Conservation (phyloP, 306 rosid genomes). For the Cucurbita argyrosperma region DNA sequence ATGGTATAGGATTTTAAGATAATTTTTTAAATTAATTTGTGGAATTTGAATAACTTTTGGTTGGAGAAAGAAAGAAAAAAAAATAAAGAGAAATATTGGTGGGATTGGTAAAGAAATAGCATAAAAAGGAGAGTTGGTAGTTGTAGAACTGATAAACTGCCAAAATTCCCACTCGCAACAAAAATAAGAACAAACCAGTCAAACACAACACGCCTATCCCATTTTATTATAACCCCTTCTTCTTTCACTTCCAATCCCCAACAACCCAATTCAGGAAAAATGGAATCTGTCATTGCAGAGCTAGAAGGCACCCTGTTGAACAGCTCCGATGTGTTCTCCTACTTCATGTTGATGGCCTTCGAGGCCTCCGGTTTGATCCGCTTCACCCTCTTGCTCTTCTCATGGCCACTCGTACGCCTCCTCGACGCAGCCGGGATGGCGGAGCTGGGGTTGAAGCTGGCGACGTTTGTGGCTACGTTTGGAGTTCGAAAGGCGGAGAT, state of each 20-base stretch:
- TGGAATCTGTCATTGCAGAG: slow-evolving; percentile 57
- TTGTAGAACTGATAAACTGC: slow-evolving; percentile 55
- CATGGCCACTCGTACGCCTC: slow-evolving; percentile 49
- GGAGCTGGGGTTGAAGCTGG: slow-evolving; percentile 28
- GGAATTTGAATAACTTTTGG: background rate
- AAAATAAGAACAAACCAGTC: background rate
- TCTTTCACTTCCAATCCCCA: background rate
- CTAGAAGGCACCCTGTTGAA: slow-evolving; percentile 76
- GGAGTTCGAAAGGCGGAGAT: slow-evolving; percentile 48
- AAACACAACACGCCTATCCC: slow-evolving; percentile 2
- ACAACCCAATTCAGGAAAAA: background rate
- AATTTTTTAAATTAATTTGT: too few species aligned
- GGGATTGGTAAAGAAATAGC: background rate
- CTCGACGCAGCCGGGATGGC: slow-evolving; percentile 22
- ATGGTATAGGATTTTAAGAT: too few species aligned
- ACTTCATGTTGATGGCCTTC: slow-evolving; percentile 75
- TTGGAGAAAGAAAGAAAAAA: background rate
- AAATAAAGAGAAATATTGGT: background rate
- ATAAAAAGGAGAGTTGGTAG: slow-evolving; percentile 17
- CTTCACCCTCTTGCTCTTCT: slow-evolving; percentile 32
- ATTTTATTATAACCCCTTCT: background rate
- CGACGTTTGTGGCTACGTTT: slow-evolving; percentile 41
- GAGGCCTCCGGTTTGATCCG: slow-evolving; percentile 79
- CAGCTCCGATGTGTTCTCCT: slow-evolving; percentile 45
- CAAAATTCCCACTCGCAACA: slow-evolving; percentile 9